Conservation (phyloP, 1,284 basidiomycete genomes). For the Leccinum pachyderme region DNA sequence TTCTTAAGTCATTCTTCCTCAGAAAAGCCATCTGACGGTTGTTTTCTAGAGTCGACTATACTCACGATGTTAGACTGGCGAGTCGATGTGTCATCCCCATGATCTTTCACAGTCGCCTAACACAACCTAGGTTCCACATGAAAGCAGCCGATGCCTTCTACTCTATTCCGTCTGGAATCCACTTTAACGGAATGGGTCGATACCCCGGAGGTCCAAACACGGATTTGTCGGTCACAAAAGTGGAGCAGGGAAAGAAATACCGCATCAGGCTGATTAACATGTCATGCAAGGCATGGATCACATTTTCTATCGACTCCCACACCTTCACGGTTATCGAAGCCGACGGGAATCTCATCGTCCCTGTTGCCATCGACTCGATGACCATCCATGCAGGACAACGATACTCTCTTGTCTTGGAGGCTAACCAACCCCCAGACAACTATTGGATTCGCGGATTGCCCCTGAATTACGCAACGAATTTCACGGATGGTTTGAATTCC, state of each 20-base stretch:
- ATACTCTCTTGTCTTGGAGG: slow-evolving; percentile 38
- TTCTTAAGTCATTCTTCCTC: background rate
- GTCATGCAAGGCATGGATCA: slow-evolving; percentile 41
- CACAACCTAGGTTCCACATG: slow-evolving; percentile 33
- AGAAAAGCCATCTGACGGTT: slow-evolving; percentile 8
- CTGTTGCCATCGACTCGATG: slow-evolving; percentile 32
- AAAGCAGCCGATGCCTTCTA: slow-evolving; percentile 9
- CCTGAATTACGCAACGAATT: slow-evolving; percentile 19
- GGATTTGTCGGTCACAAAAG: slow-evolving; percentile 37
- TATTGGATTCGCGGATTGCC: slow-evolving; percentile 39
- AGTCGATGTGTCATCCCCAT: slow-evolving; percentile 1
- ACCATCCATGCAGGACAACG: slow-evolving; percentile 37
- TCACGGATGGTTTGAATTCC: slow-evolving; percentile 29
- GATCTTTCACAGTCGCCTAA: background rate
- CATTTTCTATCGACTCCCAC: slow-evolving; percentile 43
- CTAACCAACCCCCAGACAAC: slow-evolving; percentile 36
- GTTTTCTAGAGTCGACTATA: slow-evolving; percentile 36
- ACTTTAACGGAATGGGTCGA: slow-evolving; percentile 53
- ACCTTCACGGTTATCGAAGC: slow-evolving; percentile 41
- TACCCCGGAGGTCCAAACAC: slow-evolving; percentile 37
- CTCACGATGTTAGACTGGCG: slow-evolving; percentile 40
- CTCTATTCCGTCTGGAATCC: slow-evolving; percentile 35
- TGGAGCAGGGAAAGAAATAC: slow-evolving; percentile 34
- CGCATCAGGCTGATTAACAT: slow-evolving; percentile 43
- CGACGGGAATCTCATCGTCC: slow-evolving; percentile 37